Percentiles rank a stretch among this genome's conserved stretches.
phyloP scores from a whole-genome alignment of 1,139 yeast genomes.

The Pneumocystis wakefieldiae region DNA sequence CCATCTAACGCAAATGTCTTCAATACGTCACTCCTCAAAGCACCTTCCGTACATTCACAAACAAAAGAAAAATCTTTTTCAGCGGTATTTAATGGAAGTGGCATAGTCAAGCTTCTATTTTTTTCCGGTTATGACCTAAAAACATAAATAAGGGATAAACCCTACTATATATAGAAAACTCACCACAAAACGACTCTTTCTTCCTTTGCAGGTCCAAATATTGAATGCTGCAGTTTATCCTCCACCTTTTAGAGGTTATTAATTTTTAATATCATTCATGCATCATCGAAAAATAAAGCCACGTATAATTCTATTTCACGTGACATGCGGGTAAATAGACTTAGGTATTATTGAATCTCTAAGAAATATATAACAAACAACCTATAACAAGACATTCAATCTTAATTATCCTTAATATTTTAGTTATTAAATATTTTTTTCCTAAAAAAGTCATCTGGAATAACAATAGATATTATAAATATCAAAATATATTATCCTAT shows the following conservation, averaged over 20 bases:
- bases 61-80: not conserved
- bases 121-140: not conserved
- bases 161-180: not conserved
- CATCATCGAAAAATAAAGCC: not conserved
- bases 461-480: no score
- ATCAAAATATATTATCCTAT: no score
- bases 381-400: no score
- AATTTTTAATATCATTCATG: not conserved
- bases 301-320: not conserved
- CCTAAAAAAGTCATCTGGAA: no score
- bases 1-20: not conserved
- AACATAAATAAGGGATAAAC: not conserved
- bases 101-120: not conserved
- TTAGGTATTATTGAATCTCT: no score
- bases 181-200: not conserved
- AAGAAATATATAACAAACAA: no score
- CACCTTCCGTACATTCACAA: no score
- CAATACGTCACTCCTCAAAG: no score
- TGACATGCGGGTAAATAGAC: not conserved
- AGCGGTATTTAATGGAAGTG: not conserved
- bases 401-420: no score
- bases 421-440: no score
- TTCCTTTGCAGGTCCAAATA: not conserved
- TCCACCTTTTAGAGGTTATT: not conserved
- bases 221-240: not conserved